Conservation (phyloP, 305 asterid species). For the Fraxinus baroniana region DNA sequence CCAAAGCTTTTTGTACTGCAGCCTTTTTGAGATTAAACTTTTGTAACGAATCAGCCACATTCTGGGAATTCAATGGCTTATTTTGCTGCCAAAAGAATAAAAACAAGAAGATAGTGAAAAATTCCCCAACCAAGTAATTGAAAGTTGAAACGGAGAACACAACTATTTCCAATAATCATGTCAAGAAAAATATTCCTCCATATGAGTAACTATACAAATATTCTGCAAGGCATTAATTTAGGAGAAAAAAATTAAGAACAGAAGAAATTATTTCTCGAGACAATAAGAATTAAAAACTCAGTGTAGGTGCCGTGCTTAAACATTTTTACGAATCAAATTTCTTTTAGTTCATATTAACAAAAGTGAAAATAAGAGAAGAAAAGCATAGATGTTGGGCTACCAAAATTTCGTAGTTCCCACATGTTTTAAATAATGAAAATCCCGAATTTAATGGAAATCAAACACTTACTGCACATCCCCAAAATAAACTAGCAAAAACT, state of each 20-base stretch:
- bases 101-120: background rate
- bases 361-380: background rate
- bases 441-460: background rate
- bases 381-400: background rate
- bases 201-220: background rate
- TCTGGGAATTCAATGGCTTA: constrained; percentile 84
- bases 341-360: background rate
- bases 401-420: background rate
- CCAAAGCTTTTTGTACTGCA: constrained; percentile 81
- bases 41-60: constrained; percentile 78
- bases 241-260: background rate
- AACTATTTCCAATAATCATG: background rate
- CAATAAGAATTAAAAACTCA: background rate
- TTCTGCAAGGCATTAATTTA: background rate
- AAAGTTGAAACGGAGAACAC: background rate
- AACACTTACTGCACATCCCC: background rate
- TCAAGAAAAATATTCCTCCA: background rate
- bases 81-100: constrained; percentile 62
- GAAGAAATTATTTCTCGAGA: background rate
- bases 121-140: background rate
- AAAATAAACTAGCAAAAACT: background rate
- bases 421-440: background rate
- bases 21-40: constrained; percentile 84
- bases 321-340: background rate
- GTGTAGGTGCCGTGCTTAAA: background rate